Conservation (phyloP, 257 asterid species). For the Buddleja alternifolia region DNA sequence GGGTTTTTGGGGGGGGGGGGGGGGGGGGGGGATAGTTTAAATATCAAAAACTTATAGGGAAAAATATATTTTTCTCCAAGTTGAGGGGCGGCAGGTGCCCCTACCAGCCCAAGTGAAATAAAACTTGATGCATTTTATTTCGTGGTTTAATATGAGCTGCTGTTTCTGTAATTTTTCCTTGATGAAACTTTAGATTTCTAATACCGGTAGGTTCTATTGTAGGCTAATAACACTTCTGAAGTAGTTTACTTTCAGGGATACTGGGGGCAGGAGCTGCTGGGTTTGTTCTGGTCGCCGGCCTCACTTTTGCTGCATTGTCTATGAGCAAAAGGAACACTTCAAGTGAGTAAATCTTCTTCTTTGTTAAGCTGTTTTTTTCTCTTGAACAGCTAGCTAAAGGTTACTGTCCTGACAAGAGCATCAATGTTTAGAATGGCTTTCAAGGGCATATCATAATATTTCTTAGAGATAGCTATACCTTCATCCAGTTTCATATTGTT, state of each 20-base stretch:
- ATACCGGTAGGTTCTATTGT: constrained; percentile 34
- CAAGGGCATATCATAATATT: background rate
- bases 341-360: constrained; percentile 52
- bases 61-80: too few species aligned
- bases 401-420: constrained; percentile 7
- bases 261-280: constrained; percentile 81
- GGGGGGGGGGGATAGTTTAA: too few species aligned
- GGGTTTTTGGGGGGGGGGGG: too few species aligned
- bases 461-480: background rate
- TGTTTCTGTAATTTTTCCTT: background rate
- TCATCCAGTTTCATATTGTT: constrained; percentile 10
- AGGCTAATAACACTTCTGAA: constrained; percentile 61
- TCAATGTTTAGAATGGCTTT: background rate
- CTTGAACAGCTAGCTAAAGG: background rate
- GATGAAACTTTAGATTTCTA: constrained; percentile 2
- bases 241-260: constrained; percentile 80
- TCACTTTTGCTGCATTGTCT: constrained; percentile 71
- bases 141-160: constrained; percentile 21
- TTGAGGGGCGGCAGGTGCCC: too few species aligned
- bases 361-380: constrained; percentile 5
- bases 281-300: constrained; percentile 71
- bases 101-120: too few species aligned
- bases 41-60: too few species aligned
- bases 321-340: constrained; percentile 56
- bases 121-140: constrained; percentile 5